Evolutionary conservation across 2,329 filamentous ascomycete species (phyloP), one percentile per base, ranked within the genome.

Genomic region (Mycosphaerelloides madeirae): DNA sequence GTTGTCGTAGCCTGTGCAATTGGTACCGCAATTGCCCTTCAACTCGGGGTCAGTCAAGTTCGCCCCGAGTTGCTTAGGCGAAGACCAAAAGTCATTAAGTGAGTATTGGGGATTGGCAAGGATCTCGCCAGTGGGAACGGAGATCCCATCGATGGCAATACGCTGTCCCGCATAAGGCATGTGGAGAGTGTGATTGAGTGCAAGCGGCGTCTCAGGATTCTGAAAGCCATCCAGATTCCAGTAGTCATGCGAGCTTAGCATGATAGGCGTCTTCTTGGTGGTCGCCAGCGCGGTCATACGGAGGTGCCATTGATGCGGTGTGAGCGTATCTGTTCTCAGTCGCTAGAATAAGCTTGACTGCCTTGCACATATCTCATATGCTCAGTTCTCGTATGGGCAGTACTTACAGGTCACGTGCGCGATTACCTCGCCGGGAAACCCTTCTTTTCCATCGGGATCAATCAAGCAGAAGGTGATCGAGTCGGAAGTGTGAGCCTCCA

Each of bases 1-100:
- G 49, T 72, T 88, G 60, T 90, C 88, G 65, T 95, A 95, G 20
- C 91, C 90, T 0, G 79, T 84, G 72, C 90, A 96, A 65, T 80
- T 80, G 53, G 74, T 77, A 13, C 89, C 89, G 63, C 91, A 96
- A 68, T 91, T 87, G 32, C 80, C 81, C 7, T 75, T 53, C 2
- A 90, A 70, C 38, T 80, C 81, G 0, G 78, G 72, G 39, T 80
- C 74, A 16, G 73, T 68, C 41, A 87, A 75, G 55, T 86, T 82
- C 29, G 80, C 72, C 20, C 89, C 88, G 38, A 96, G 73, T 56
- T 87, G 77, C 73, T 94, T 95, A 8, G 87, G 84, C 19, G 76
- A 67, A 38, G 81, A 86, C 83, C 89, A 95, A 70, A 90, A 87
- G 65, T 89, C 84, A 57, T 89, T 86, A 52, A 87, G 81, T 1